A percentile compares a stretch with the other conserved stretches of the same genome.
phyloP scores from a whole-genome alignment of 202 grass and related monocot species.

The Carex sylvatica region DNA sequence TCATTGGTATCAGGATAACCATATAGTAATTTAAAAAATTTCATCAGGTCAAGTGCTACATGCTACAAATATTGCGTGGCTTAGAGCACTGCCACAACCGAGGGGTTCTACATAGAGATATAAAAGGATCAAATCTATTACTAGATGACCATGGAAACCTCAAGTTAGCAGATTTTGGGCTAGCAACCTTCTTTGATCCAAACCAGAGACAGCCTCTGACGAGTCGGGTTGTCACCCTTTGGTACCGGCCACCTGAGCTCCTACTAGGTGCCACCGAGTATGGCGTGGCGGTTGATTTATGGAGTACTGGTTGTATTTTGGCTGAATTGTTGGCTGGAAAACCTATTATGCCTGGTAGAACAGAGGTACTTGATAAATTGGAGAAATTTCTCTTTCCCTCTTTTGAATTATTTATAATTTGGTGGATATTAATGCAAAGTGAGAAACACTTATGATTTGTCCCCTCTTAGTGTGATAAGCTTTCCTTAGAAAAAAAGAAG shows the following conservation, averaged over 20 bases:
- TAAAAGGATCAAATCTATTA: constrained; percentile 50
- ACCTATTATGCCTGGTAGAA: constrained; percentile 52
- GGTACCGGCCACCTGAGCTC: constrained; percentile 54
- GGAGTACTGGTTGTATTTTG: constrained; percentile 54
- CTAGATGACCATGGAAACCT: constrained; percentile 40
- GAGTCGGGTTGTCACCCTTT: constrained; percentile 50
- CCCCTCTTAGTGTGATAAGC: background rate
- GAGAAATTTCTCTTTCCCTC: background rate
- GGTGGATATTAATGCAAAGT: background rate
- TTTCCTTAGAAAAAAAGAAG: background rate
- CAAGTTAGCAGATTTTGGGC: constrained; percentile 47
- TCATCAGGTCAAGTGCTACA: constrained; percentile 50
- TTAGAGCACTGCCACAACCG: constrained; percentile 43
- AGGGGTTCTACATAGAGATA: constrained; percentile 47
- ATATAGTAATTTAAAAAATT: constrained; percentile 2
- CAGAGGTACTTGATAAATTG: constrained; percentile 36
- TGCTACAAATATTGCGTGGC: constrained; percentile 40
- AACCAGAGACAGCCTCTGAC: constrained; percentile 39
- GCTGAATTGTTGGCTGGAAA: constrained; percentile 47
- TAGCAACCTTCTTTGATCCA: constrained; percentile 44
- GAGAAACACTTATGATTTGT: background rate
- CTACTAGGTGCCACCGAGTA: constrained; percentile 45
- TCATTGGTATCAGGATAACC: background rate
- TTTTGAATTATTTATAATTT: background rate
- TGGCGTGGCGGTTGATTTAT: constrained; percentile 46